Evolutionary conservation across 805 yeast genomes (phyloP).

Genomic region (Schizosaccharomyces japonicus): DNA sequence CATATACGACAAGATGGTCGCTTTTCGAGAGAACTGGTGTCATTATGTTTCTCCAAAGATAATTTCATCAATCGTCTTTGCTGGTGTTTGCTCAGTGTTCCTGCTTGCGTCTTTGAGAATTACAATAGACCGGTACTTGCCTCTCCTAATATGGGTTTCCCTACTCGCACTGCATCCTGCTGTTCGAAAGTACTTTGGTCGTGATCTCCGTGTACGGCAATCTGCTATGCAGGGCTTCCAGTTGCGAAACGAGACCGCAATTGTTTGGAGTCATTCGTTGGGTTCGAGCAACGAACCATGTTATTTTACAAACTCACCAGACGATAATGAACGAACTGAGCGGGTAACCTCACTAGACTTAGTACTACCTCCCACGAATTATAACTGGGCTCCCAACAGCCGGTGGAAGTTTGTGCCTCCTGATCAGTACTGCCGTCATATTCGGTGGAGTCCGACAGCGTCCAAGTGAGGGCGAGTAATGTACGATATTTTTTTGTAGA

Average conservation of each 20-base stretch:
- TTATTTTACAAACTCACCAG: neutral
- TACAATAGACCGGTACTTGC: neutral
- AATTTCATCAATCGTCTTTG: neutral
- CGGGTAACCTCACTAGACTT: neutral
- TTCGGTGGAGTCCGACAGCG: neutral
- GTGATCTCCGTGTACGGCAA: neutral
- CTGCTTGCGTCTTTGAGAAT: neutral
- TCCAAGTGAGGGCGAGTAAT: neutral
- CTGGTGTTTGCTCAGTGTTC: neutral
- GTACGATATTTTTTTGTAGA: too few species aligned
- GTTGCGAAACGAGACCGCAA: neutral
- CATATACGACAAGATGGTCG: neutral
- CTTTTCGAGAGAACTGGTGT: neutral
- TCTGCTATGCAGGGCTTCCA: neutral
- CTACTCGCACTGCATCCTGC: neutral
- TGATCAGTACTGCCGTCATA: neutral
- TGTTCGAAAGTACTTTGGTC: neutral
- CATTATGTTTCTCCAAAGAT: neutral
- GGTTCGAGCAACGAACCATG: neutral
- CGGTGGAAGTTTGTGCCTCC: neutral
- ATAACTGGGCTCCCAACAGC: neutral
- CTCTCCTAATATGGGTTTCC: neutral
- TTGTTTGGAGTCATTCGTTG: neutral
- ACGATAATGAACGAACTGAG: neutral
- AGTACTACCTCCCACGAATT: neutral